Conservation (phyloP, 805 yeast genomes). For the Schwanniomyces sp. region DNA sequence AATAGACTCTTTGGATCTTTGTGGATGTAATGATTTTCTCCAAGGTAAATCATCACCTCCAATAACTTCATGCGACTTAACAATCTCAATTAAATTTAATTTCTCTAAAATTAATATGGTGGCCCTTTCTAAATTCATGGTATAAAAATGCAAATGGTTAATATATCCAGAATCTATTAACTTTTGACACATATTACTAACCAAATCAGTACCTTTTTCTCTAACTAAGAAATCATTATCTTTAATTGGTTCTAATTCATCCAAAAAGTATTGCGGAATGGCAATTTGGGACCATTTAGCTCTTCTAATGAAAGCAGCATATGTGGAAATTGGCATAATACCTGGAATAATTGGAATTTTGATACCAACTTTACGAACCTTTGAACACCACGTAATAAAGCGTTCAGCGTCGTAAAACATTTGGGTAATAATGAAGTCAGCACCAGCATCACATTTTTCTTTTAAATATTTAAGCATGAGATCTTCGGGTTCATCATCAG, state of each 20-base stretch:
- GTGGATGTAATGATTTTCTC: conserved; percentile 85
- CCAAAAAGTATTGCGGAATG: conserved; percentile 73
- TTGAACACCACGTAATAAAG: conserved; percentile 79
- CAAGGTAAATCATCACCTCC: conserved; percentile 64
- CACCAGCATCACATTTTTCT: conserved; percentile 92
- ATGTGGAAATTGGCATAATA: conserved; percentile 97
- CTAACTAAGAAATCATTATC: conserved; percentile 90
- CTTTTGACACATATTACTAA: conserved; percentile 78
- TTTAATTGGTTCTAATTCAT: conserved; percentile 73
- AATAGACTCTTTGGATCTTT: conserved; percentile 75
- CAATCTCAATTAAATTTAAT: conserved; percentile 54
- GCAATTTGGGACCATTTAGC: conserved; percentile 90
- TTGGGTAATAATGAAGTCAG: conserved; percentile 90
- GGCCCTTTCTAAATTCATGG: conserved; percentile 94
- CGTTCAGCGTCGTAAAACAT: conserved; percentile 94
- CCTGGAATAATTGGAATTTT: conserved; percentile 92
- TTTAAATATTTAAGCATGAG: conserved; percentile 61
- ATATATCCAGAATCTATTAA: conserved; percentile 70
- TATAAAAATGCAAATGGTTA: conserved; percentile 90
- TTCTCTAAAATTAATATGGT: conserved; percentile 84
- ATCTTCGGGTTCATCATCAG: conserved; percentile 67
- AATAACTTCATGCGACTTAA: conserved; percentile 37
- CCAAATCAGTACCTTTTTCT: conserved; percentile 77
- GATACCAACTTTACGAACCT: conserved; percentile 70
- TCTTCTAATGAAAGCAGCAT: conserved; percentile 87